These are phyloP conservation scores for Rosa chinensis DNA, from an alignment of 306 rosid genomes.

Conservation along the genomic window DNA sequence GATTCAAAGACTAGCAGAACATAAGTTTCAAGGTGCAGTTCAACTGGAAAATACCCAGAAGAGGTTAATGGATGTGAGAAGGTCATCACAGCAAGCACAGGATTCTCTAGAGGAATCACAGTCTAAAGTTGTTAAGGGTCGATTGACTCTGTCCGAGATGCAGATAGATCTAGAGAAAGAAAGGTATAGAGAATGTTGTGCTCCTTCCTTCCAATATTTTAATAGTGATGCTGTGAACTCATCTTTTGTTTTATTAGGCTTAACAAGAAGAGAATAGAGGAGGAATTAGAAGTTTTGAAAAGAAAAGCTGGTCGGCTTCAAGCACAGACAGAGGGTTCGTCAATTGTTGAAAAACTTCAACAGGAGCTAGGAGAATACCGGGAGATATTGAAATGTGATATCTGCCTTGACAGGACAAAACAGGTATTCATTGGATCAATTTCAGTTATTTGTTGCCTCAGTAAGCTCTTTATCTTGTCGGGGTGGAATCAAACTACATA, in stretches of 20 bases:
- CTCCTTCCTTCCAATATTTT: conserved; percentile 13
- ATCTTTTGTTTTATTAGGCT: conserved; percentile 47
- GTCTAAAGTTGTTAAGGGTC: conserved; percentile 51
- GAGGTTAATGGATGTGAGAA: conserved; percentile 59
- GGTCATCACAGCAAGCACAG: conserved; percentile 60
- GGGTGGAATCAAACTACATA: not conserved
- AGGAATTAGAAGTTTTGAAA: conserved; percentile 66
- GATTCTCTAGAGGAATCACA: conserved; percentile 61
- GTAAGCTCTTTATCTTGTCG: not conserved
- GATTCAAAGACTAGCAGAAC: conserved; percentile 51
- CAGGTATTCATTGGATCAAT: conserved; percentile 49
- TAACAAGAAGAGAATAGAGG: conserved; percentile 69
- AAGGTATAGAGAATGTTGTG: conserved; percentile 45
- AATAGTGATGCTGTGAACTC: not conserved
- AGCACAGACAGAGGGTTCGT: conserved; percentile 66
- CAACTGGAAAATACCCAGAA: conserved; percentile 58
- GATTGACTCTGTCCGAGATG: conserved; percentile 53
- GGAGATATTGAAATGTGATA: conserved; percentile 83
- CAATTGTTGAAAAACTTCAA: conserved; percentile 72
- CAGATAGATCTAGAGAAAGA: conserved; percentile 79
- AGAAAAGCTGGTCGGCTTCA: conserved; percentile 60
- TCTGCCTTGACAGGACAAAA: conserved; percentile 82
- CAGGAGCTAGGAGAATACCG: conserved; percentile 82
- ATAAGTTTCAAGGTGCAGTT: conserved; percentile 54
- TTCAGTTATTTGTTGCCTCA: not conserved